These are phyloP conservation scores for Helotiales sp. DNA, from an alignment of 2,329 filamentous ascomycete genomes.

Conservation along the genomic window DNA sequence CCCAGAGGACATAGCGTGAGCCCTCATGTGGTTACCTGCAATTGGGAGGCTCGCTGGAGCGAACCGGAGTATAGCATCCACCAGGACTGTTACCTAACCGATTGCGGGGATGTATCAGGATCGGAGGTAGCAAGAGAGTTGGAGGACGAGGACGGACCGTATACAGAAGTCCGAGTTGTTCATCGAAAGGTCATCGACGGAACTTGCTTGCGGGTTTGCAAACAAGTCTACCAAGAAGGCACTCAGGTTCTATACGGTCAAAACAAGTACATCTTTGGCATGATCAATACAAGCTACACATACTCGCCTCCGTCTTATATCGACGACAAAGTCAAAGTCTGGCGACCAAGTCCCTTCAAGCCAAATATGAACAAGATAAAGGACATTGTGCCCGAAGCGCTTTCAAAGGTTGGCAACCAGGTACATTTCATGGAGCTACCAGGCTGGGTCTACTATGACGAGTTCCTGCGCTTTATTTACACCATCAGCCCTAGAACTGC, in stretches of 20 bases:
- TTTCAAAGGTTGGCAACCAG: neutral
- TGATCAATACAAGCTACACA: too few species aligned
- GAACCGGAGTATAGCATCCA: too few species aligned
- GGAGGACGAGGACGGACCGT: neutral
- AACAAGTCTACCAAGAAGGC: neutral
- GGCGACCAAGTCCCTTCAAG: neutral
- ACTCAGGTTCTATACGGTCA: neutral
- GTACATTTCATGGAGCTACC: neutral
- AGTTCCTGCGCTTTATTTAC: neutral
- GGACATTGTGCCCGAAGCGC: neutral
- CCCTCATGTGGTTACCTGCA: too few species aligned
- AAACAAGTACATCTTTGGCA: neutral
- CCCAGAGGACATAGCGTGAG: too few species aligned
- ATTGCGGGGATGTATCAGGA: too few species aligned
- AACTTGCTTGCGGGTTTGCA: neutral
- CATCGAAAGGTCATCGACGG: neutral
- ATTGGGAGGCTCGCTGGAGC: too few species aligned
- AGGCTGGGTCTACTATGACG: neutral
- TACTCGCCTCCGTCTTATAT: neutral
- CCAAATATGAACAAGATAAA: neutral
- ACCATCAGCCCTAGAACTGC: neutral
- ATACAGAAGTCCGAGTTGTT: neutral
- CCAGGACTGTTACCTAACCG: too few species aligned
- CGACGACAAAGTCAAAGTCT: neutral
- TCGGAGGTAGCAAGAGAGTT: too few species aligned